Conservation (phyloP, 257 asterid genomes). For the Solanum infundibuliforme region DNA sequence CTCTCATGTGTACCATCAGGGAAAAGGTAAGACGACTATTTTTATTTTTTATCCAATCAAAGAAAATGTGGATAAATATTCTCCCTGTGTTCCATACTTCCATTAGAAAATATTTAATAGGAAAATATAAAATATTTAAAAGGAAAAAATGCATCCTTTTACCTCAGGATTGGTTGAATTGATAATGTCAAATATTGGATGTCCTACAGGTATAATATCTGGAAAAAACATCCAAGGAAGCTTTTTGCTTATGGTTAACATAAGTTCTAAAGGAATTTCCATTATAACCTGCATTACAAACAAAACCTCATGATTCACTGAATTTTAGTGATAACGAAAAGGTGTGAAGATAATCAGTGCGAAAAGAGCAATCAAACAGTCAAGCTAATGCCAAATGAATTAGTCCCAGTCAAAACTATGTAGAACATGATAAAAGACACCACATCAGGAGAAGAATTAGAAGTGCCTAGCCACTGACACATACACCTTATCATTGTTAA, state of each 20-base stretch:
- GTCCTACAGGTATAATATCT: conserved; percentile 84
- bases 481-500: not conserved
- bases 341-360: not conserved
- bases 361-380: not conserved
- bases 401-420: not conserved
- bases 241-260: conserved; percentile 88
- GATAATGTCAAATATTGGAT: conserved; percentile 90
- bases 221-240: conserved; percentile 99
- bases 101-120: not conserved
- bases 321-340: not conserved
- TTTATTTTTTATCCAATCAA: not conserved
- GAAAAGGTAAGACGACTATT: not conserved
- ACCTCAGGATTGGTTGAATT: conserved; percentile 97
- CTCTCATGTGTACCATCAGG: not conserved
- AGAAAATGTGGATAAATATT: not conserved
- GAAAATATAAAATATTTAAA: not conserved
- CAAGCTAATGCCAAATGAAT: not conserved
- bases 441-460: not conserved
- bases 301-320: not conserved
- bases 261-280: conserved; percentile 95
- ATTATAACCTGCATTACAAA: conserved; percentile 59
- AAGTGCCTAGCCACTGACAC: not conserved
- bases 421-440: not conserved
- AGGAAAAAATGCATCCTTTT: conserved; percentile 7
- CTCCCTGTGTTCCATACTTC: not conserved